Conservation (phyloP, 2,329 filamentous ascomycete species). For the Emmonsiellopsis sp. region DNA sequence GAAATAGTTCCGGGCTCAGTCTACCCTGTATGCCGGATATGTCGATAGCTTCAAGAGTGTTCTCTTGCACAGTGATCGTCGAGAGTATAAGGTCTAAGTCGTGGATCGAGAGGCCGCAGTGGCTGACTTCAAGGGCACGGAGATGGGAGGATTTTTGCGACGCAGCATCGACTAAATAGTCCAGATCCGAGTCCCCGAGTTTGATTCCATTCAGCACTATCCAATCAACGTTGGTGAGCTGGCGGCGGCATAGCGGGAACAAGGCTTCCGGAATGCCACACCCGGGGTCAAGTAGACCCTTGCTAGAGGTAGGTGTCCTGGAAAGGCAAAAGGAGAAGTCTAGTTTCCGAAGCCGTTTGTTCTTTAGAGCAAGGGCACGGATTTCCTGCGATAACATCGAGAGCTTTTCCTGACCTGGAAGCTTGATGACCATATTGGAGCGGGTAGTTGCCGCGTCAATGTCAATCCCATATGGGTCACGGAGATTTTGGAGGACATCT, state of each 20-base stretch:
- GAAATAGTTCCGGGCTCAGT: conserved; percentile 55
- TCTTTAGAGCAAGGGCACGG: conserved; percentile 58
- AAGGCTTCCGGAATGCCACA: conserved; percentile 63
- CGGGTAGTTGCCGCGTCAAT: conserved; percentile 54
- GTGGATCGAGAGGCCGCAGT: conserved; percentile 47
- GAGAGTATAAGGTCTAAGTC: conserved; percentile 52
- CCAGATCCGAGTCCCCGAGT: conserved; percentile 62
- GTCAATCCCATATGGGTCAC: conserved; percentile 53
- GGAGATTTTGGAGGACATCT: conserved; percentile 54
- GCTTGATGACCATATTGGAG: conserved; percentile 46
- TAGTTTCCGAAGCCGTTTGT: conserved; percentile 51
- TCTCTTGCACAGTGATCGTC: conserved; percentile 55
- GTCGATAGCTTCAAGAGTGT: conserved; percentile 58
- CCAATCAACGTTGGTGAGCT: conserved; percentile 63
- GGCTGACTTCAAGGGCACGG: conserved; percentile 58
- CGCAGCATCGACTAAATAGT: conserved; percentile 57
- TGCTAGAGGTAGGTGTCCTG: conserved; percentile 43
- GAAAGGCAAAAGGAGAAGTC: conserved; percentile 58
- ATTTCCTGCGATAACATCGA: conserved; percentile 61
- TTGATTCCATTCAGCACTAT: conserved; percentile 59
- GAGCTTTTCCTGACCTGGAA: conserved; percentile 45
- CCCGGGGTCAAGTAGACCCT: conserved; percentile 48
- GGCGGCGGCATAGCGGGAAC: conserved; percentile 57
- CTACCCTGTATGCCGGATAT: conserved; percentile 59
- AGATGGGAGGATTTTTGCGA: conserved; percentile 57